Evolutionary conservation across 257 asterid species (phyloP).

Genomic region (Solanum neorickii): DNA sequence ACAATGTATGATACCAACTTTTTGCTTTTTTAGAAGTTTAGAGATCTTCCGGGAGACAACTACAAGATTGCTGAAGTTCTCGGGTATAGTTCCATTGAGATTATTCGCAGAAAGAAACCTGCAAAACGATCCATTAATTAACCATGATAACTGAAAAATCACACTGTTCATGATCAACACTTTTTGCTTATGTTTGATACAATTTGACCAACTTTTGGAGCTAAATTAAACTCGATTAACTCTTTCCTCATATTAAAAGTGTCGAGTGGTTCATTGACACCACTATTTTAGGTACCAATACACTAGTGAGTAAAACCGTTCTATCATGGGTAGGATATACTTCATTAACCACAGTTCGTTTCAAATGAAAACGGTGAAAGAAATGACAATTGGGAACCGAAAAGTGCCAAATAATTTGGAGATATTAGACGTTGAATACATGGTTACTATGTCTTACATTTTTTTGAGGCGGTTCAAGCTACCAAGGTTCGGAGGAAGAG

Average conservation of each 20-base stretch:
- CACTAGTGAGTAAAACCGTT: too few relatives aligned
- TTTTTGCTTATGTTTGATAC: neutral
- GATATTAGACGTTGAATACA: neutral
- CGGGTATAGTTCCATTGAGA: conserved; percentile 68
- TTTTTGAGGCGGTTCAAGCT: conserved; percentile 39
- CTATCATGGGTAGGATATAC: too few relatives aligned
- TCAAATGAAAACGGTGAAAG: neutral
- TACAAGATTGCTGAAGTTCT: conserved; percentile 22
- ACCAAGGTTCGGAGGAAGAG: conserved; percentile 60
- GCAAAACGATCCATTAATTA: conserved; percentile 13
- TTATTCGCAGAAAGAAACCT: conserved; percentile 35
- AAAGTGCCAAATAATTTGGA: neutral
- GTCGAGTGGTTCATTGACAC: too few relatives aligned
- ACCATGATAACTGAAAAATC: neutral
- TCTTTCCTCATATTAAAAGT: neutral
- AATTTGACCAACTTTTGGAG: neutral
- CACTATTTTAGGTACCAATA: too few relatives aligned
- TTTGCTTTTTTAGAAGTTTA: neutral
- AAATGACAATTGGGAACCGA: neutral
- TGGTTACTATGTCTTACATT: conserved; percentile 45
- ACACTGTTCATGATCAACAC: neutral
- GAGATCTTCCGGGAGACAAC: neutral
- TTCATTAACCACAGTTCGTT: neutral
- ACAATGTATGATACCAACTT: neutral
- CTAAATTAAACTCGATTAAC: neutral